These are phyloP conservation scores for Cryptosporidium canis DNA, from an alignment of 169 alveolate species.

Conservation along the genomic window DNA sequence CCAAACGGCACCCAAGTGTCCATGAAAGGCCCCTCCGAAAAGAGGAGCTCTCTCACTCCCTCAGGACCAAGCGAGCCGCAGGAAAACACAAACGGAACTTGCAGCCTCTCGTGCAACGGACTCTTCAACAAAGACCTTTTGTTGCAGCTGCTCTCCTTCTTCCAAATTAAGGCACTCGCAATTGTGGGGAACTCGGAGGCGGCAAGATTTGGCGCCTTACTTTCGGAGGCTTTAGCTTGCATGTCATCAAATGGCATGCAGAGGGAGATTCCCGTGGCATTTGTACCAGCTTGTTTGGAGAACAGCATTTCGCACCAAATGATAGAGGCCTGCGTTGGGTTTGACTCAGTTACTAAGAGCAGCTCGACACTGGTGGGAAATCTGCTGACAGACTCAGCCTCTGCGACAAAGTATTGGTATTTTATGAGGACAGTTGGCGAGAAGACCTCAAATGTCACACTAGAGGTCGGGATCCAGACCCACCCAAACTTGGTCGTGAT, in stretches of 20 bases:
- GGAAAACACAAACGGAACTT: neutral
- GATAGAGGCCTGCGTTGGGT: slow-evolving; percentile 84
- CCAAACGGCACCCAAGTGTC: slow-evolving; percentile 12
- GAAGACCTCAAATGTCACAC: slow-evolving; percentile 87
- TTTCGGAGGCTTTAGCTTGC: slow-evolving; percentile 81
- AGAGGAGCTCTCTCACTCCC: neutral
- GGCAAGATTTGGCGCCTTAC: slow-evolving; percentile 81
- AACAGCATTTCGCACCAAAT: slow-evolving; percentile 82
- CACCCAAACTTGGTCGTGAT: slow-evolving; percentile 85
- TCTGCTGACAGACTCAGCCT: slow-evolving; percentile 86
- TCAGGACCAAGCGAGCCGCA: neutral
- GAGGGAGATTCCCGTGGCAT: slow-evolving; percentile 74
- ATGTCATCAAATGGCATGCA: slow-evolving; percentile 74
- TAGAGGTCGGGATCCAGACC: slow-evolving; percentile 86
- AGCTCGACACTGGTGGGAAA: slow-evolving; percentile 87
- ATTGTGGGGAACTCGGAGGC: slow-evolving; percentile 87
- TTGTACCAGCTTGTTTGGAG: slow-evolving; percentile 86
- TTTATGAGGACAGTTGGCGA: slow-evolving; percentile 87
- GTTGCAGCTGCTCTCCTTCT: neutral
- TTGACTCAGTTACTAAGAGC: slow-evolving; percentile 86
- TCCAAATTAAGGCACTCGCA: slow-evolving; percentile 81
- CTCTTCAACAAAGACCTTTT: neutral
- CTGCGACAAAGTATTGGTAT: slow-evolving; percentile 89
- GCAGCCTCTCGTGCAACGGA: slow-evolving; percentile 11
- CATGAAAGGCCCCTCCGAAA: neutral